Conservation (phyloP, 164 flowering plant genomes). For the Liquidambar formosana region DNA sequence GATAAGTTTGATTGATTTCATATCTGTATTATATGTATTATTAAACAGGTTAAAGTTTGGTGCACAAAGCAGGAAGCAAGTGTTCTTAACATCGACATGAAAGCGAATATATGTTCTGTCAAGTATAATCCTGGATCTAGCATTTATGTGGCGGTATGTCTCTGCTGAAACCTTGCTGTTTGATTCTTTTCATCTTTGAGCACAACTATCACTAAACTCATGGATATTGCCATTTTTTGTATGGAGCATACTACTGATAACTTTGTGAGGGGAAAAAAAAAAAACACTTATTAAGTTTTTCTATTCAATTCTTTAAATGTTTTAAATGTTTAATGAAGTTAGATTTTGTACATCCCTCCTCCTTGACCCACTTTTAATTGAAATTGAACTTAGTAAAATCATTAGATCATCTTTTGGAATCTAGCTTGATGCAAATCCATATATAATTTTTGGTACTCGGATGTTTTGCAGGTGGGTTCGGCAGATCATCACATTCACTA, state of each 20-base stretch:
- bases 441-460: neutral
- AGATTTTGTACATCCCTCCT: no score
- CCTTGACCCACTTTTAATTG: neutral
- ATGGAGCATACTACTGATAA: neutral
- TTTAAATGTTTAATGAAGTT: no score
- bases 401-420: no score
- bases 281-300: neutral
- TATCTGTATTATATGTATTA: constrained; percentile 9
- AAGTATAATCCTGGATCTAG: constrained; percentile 89
- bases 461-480: constrained; percentile 76
- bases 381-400: neutral
- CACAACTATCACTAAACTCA: neutral
- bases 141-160: constrained; percentile 64
- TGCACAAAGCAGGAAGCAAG: constrained; percentile 84
- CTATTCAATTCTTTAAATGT: neutral
- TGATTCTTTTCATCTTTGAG: neutral
- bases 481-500: constrained; percentile 90
- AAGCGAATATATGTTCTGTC: constrained; percentile 90
- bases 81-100: constrained; percentile 79
- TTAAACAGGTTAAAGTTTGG: constrained; percentile 92
- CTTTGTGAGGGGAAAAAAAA: no score
- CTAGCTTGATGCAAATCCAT: constrained; percentile 1
- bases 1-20: no score
- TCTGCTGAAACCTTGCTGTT: neutral
- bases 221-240: no score